Base-by-base conservation (phyloP, 2,329 filamentous ascomycete species). In the Diaporthe capsici region DNA sequence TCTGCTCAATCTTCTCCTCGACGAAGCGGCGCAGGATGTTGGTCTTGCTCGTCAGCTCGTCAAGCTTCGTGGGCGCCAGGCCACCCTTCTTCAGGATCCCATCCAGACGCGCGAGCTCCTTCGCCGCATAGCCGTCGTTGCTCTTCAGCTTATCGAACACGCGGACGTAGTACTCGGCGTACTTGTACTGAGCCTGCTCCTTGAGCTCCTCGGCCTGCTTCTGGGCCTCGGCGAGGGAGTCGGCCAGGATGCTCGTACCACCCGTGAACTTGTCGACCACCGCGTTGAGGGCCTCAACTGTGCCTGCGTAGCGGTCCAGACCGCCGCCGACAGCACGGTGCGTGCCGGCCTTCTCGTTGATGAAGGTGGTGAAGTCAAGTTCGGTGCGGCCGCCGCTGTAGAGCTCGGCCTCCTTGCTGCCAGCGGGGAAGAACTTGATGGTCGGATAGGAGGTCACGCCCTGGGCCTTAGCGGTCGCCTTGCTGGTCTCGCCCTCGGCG, bases 361-460 rank as follows among this genome's bases (percentile, higher is more conserved):
- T 83, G 87, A 94, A 99, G 6, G 90, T 84, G 79, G 98, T 84
- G 57, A 99, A 88, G 78, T 92, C 94, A 63, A 90, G 88, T 88
- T 98, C 95, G 68, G 88, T 88, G 79, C 97, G 96, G 77, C 90
- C 94, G 77, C 94, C 93, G 72, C 88, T 86, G 90, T 98, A 99
- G 61, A 88, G 83, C 80, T 93, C 89, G 61, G 92, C 85, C 82
- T 94, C 92, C 78, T 90, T 94, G 82, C 92, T 94, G 80, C 95
- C 96, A 84, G 94, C 94, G 80, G 95, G 91, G 91, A 98, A 99
- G 91, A 93, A 99, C 88, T 98, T 98, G 89, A 99, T 98, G 78
- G 97, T 99, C 68, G 97, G 97, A 90, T 97, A 99, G 49, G 94
- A 95, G 73, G 90, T 90, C 79, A 99, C 91, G 77, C 92, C 95